These are phyloP conservation scores for Russula olivacea DNA, from an alignment of 768 basidiomycete species.

Conservation along the genomic window DNA sequence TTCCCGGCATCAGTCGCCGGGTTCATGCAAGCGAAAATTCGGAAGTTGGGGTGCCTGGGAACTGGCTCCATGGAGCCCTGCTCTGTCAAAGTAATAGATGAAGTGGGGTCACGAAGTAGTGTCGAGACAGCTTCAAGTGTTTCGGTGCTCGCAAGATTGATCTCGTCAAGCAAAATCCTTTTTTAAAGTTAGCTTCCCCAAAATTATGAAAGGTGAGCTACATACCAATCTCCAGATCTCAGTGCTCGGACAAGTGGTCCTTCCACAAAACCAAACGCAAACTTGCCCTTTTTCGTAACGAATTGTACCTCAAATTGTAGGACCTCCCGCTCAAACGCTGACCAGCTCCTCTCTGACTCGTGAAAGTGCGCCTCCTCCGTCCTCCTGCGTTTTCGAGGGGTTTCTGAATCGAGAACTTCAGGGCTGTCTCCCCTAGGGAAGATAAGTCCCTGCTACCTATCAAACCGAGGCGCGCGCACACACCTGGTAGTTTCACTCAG, in stretches of 20 bases:
- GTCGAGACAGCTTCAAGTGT: slow-evolving; percentile 89
- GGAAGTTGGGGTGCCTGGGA: slow-evolving; percentile 90
- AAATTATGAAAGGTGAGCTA: background rate
- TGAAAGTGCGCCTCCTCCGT: slow-evolving; percentile 41
- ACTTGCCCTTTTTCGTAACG: slow-evolving; percentile 80
- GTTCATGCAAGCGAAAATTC: slow-evolving; percentile 98
- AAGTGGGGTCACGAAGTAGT: slow-evolving; percentile 77
- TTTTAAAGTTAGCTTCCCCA: background rate
- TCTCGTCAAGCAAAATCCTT: slow-evolving; percentile 93
- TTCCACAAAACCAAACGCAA: slow-evolving; percentile 93
- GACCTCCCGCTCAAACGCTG: slow-evolving; percentile 57
- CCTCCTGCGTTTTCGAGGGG: slow-evolving; percentile 68
- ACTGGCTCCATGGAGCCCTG: slow-evolving; percentile 87
- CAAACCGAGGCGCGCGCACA: slow-evolving; percentile 23
- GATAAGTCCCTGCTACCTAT: background rate
- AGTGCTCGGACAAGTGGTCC: slow-evolving; percentile 92
- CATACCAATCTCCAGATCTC: slow-evolving; percentile 82
- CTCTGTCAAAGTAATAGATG: slow-evolving; percentile 90
- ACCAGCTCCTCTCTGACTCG: slow-evolving; percentile 56
- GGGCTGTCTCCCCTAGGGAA: slow-evolving; percentile 18
- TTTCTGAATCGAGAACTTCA: slow-evolving; percentile 36
- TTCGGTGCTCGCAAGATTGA: slow-evolving; percentile 91
- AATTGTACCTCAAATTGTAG: slow-evolving; percentile 83
- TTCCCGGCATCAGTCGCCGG: slow-evolving; percentile 98
- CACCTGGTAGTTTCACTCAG: slow-evolving; percentile 27